Base-by-base conservation (phyloP, 2,329 filamentous ascomycete genomes). In the Lecanicillium sp. region DNA sequence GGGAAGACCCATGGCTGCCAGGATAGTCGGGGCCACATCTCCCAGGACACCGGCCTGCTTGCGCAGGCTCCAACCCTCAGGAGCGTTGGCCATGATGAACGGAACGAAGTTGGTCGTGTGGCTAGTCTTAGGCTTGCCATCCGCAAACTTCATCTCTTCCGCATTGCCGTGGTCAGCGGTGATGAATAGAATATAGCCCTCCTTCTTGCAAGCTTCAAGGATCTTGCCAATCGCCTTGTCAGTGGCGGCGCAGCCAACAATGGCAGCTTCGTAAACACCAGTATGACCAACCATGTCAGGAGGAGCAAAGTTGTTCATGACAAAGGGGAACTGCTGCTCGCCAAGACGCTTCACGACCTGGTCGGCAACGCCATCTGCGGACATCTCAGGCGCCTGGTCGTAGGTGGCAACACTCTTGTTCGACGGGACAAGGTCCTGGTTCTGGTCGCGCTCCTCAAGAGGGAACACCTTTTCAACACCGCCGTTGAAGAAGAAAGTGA, bases 301-400 rank as follows among this genome's bases (percentile, higher is more conserved):
- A 30, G 92, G 92, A 30, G 92, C 92, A 65, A 98, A 96, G 79
- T 98, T 98, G 80, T 96, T 95, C 92, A 98, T 98, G 63, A 98
- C 73, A 58, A 98, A 96, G 57, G 92, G 88, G 67, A 89, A 95
- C 58, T 85, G 80, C 56, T 83, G 78, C 63, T 94, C 86, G 18
- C 64, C 76, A 49, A 98, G 82, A 43, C 89, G 81, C 73, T 95
- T 92, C 62, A 71, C 78, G 43, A 95, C 83, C 70, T 94, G 90
- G 55, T 94, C 75, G 35, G 86, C 92, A 12, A 98, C 92, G 32
- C 75, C 84, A 51, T 82, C 85, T 49, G 89, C 90, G 55, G 86
- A 94, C 92, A 98, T 98, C 67, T 90, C 86, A 33, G 92, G 92
- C 33, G 94, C 82, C 53, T 85, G 73, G 63, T 98, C 92, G 65